A percentile compares a stretch with the other conserved stretches of the same genome.
phyloP scores from a whole-genome alignment of 768 basidiomycete genomes.

The Macrolepiota fuliginosa region DNA sequence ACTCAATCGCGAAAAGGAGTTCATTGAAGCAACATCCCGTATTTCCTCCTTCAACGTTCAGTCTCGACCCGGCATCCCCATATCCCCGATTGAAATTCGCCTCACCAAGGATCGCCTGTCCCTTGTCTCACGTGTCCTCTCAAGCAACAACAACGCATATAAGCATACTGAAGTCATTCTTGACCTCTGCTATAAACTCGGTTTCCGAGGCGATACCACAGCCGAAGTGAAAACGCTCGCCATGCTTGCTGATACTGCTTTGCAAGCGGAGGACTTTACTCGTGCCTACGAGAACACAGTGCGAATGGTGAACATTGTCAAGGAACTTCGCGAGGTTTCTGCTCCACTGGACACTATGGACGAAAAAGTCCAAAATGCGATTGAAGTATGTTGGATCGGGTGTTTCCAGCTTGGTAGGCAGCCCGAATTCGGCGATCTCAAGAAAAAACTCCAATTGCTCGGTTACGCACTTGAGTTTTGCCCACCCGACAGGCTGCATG shows the following conservation, averaged over 20 bases:
- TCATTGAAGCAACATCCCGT: constrained; percentile 96
- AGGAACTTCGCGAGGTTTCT: constrained; percentile 40
- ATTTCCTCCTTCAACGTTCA: constrained; percentile 89
- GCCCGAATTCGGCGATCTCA: constrained; percentile 66
- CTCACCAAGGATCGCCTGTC: constrained; percentile 86
- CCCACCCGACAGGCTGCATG: constrained; percentile 74
- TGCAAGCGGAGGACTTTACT: constrained; percentile 77
- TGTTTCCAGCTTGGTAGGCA: constrained; percentile 88
- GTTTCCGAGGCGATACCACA: constrained; percentile 66
- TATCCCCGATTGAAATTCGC: constrained; percentile 92
- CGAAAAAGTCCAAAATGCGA: constrained; percentile 51
- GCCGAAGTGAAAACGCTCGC: constrained; percentile 82
- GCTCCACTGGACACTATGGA: constrained; percentile 29
- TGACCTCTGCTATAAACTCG: constrained; percentile 87
- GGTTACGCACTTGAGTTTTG: constrained; percentile 86
- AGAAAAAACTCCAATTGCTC: constrained; percentile 66
- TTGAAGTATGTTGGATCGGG: constrained; percentile 86
- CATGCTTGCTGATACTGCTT: constrained; percentile 88
- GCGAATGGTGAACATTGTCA: constrained; percentile 65
- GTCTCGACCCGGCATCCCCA: constrained; percentile 69
- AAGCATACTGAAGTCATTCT: constrained; percentile 91
- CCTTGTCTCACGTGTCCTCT: constrained; percentile 83
- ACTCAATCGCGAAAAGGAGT: constrained; percentile 74
- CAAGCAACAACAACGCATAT: constrained; percentile 83
- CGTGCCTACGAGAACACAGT: constrained; percentile 71